Evolutionary conservation across 75 land plant species (phyloP), one percentile per base, ranked within the genome.

Genomic region (Sequoia sempervirens): DNA sequence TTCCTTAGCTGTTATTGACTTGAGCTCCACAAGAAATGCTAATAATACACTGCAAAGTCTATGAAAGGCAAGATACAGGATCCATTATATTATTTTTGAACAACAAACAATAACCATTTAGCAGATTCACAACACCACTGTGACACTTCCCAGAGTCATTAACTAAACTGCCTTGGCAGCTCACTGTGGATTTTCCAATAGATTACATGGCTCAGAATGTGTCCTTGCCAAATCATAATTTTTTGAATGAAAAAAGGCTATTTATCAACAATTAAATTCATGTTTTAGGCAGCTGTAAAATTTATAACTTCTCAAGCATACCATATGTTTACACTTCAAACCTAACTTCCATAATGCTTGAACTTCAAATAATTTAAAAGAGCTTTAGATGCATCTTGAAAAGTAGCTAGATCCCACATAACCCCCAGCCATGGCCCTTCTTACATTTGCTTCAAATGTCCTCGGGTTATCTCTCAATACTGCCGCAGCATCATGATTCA

Each of bases 401-500:
- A 93, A 94, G 78, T 83, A 80, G 46, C 80, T 86, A 14, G 87
- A 87, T 36, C 93, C 95, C 46, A 93, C 86, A 82, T 87, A 87
- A 28, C 93, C 95, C 23, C 96, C 96, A 18, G 89, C 83, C 93
- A 94, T 91, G 40, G 96, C 93, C 84, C 95, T 88, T 83, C 88
- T 85, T 61, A 94, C 96, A 86, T 91, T 93, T 9, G 90, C 45
- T 82, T 89, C 93, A 83, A 94, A 93, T 79, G 85, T 40, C 81
- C 81, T 87, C 4, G 96, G 96, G 81, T 88, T 89, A 53, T 90
- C 90, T 66, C 91, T 93, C 75, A 94, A 82, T 23, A 93, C 92
- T 20, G 86, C 89, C 13, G 95, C 96, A 47, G 96, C 96, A 54
- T 93, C 96, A 50, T 93, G 93, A 50, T 94, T 94, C 34, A 94